phyloP scores from a whole-genome alignment of 257 asterid genomes.

The Schizonepeta tenuifolia region DNA sequence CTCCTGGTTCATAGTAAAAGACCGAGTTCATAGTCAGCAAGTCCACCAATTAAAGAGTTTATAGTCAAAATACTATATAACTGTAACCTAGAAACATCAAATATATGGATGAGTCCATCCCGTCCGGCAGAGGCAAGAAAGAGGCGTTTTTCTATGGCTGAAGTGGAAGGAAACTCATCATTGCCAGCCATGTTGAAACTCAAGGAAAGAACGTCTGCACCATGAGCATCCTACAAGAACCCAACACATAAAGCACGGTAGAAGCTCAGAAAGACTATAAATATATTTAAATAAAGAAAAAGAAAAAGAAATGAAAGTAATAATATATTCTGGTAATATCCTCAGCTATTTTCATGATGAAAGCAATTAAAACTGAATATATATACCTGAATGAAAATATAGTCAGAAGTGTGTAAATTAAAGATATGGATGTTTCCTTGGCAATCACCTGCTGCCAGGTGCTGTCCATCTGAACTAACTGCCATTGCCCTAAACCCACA shows the following conservation, averaged over 20 bases:
- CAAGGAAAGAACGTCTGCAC: constrained; percentile 62
- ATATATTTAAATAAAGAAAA: neutral
- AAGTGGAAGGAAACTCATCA: constrained; percentile 32
- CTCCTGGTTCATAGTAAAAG: constrained; percentile 44
- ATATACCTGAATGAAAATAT: constrained; percentile 57
- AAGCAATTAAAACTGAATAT: neutral
- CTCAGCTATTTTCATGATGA: constrained; percentile 28
- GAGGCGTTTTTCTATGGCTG: constrained; percentile 37
- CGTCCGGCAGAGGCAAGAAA: constrained; percentile 68
- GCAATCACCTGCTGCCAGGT: constrained; percentile 78
- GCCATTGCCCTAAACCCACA: constrained; percentile 69
- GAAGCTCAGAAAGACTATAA: constrained; percentile 10
- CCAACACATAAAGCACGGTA: constrained; percentile 21
- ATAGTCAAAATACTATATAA: constrained; percentile 25
- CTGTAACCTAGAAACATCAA: constrained; percentile 58
- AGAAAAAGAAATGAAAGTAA: neutral
- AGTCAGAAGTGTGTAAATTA: constrained; percentile 49
- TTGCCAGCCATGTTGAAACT: constrained; percentile 51
- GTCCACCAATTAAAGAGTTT: constrained; percentile 9
- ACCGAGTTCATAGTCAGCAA: constrained; percentile 23
- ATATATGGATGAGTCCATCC: constrained; percentile 66
- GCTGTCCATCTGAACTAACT: constrained; percentile 70
- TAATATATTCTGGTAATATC: constrained; percentile 7
- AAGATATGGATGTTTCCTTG: constrained; percentile 69
- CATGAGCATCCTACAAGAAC: constrained; percentile 64